Conservation (phyloP, 768 basidiomycete genomes). For the Suillus lakei region DNA sequence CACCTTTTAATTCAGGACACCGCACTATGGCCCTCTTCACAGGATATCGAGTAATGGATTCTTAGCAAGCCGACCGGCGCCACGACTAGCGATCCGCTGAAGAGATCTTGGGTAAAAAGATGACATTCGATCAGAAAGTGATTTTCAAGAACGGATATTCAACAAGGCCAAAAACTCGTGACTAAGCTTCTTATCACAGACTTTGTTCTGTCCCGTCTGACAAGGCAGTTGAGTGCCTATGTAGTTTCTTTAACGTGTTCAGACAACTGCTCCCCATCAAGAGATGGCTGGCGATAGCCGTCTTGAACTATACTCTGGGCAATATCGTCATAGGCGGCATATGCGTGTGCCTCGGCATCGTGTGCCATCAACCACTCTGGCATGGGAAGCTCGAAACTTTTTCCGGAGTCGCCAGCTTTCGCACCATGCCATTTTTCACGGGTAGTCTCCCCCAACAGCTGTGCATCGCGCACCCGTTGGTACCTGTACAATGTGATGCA, state of each 20-base stretch:
- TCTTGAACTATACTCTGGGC: conserved; percentile 25
- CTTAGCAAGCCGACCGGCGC: neutral
- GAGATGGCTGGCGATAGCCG: conserved; percentile 26
- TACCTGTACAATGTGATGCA: conserved; percentile 16
- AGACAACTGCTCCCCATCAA: neutral
- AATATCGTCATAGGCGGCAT: conserved; percentile 24
- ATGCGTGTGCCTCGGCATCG: conserved; percentile 33
- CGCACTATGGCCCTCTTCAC: no score
- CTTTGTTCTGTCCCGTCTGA: neutral
- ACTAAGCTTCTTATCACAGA: neutral
- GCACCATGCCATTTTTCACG: conserved; percentile 29
- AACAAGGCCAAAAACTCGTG: neutral
- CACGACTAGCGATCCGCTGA: neutral
- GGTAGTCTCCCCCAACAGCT: conserved; percentile 29
- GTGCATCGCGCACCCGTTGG: conserved; percentile 26
- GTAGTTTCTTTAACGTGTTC: neutral
- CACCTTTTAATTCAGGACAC: neutral
- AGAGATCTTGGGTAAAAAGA: neutral
- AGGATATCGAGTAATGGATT: neutral
- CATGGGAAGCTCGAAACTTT: conserved; percentile 22
- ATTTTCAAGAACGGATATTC: conserved; percentile 1
- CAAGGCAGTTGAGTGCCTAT: neutral
- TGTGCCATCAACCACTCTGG: conserved; percentile 34
- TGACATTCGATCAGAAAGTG: neutral
- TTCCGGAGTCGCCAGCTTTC: conserved; percentile 18